Evolutionary conservation across 1,139 yeast species (phyloP).

Genomic region (Casaregolazyma suthepensis): DNA sequence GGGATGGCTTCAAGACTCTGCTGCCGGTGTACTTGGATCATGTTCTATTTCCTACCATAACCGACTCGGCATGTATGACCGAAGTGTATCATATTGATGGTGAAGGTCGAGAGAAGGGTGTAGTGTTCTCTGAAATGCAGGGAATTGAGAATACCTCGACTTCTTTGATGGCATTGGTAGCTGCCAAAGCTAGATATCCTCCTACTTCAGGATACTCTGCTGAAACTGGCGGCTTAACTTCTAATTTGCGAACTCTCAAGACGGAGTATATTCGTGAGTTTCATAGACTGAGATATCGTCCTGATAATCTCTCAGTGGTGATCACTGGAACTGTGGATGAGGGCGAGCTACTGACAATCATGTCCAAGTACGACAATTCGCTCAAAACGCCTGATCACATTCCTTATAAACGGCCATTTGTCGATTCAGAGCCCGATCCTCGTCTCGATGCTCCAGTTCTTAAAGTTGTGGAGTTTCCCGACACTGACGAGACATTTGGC

Average conservation of each 20-base stretch:
- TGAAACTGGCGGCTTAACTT: constrained; percentile 90
- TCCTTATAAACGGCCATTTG: constrained; percentile 60
- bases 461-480: constrained; percentile 72
- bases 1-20: constrained; percentile 84
- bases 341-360: constrained; percentile 53
- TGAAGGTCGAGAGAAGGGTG: constrained; percentile 87
- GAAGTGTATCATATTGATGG: constrained; percentile 96
- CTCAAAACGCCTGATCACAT: constrained; percentile 40
- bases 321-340: constrained; percentile 82
- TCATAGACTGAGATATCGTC: constrained; percentile 66
- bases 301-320: constrained; percentile 78
- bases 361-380: constrained; percentile 58
- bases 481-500: constrained; percentile 79
- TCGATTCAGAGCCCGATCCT: constrained; percentile 55
- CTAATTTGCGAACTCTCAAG: constrained; percentile 65
- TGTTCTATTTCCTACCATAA: constrained; percentile 72
- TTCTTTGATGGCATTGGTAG: constrained; percentile 57
- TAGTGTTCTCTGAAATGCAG: constrained; percentile 96
- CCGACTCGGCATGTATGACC: constrained; percentile 85
- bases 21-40: constrained; percentile 91
- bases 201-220: constrained; percentile 73
- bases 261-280: constrained; percentile 70
- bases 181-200: constrained; percentile 57
- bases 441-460: constrained; percentile 36
- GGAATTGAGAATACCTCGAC: constrained; percentile 81